Evolutionary conservation across 2,329 filamentous ascomycete genomes (phyloP), one percentile per base, ranked within the genome.

Genomic region (Monosporascus sp.): DNA sequence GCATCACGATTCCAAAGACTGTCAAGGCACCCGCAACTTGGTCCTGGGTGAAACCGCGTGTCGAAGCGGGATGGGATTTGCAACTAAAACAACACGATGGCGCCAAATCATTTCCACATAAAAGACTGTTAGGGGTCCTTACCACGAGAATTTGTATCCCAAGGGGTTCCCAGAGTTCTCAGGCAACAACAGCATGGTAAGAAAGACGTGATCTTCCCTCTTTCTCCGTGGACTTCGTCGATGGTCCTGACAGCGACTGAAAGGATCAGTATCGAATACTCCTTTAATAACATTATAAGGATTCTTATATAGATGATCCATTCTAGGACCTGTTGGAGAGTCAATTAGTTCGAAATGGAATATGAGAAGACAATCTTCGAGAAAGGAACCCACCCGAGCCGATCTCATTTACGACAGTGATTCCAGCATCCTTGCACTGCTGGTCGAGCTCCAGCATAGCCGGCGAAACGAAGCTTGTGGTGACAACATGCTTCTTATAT

Each of bases 331-430:
- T 43, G 40, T 20, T 24, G 40, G 2, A 43, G 7, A 24, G 70
- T 88, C 85, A 56, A 88, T 16, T 19, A 41, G 27, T 49, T 38
- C 27, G 44, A 7, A 19, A 11, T 11, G 14, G 37, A 27, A 31
- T 31, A 27, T n/a, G n/a, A 46, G 16, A 49, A 26, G n/a, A 20
- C 22, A 27, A 37, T 17, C 26, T 50, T 43, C 22, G 35, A 48
- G 5, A 8, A 37, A 7, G 20, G 31, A 43, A 59, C 52, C 48
- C 38, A 59, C 37, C 11, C 55, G 22, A 68, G 58, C 91, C 91
- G 67, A 96, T 95, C 81, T 97, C 93, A 75, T 97, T 97, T 88
- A 97, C 91, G 70, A 97, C 91, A n/a, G 91, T 96, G 70, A 97
- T 97, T 57, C 91, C 92, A 26, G 92, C 93, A 58, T 87, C 88